A percentile compares a stretch with the other conserved stretches of the same genome.
Conservation (phyloP, 1,139 yeast species). For the Yamadazyma siamensis region DNA sequence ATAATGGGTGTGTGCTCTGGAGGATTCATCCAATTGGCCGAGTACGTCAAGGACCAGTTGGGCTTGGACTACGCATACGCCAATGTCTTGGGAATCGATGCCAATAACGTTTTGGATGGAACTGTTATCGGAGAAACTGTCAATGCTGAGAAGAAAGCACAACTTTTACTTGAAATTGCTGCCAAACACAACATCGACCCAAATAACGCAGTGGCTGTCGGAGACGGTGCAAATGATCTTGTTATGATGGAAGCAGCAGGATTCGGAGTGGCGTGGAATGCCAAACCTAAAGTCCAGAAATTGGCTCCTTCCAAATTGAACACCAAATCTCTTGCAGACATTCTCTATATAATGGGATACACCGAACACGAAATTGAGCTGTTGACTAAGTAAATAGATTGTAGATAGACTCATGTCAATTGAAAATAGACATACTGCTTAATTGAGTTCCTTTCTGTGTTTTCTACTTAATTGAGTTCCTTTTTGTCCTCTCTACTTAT, state of each 20-base stretch:
- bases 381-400: constrained; percentile 11
- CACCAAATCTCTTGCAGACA: constrained; percentile 63
- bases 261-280: constrained; percentile 95
- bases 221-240: constrained; percentile 97
- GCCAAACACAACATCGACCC: constrained; percentile 56
- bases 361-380: constrained; percentile 51
- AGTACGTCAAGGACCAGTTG: constrained; percentile 62
- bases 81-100: constrained; percentile 58
- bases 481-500: no score
- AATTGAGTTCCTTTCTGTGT: no score
- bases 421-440: no score
- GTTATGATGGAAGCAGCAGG: constrained; percentile 93
- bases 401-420: no score
- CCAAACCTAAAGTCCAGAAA: constrained; percentile 85
- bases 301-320: constrained; percentile 83
- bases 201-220: constrained; percentile 73
- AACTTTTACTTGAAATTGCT: constrained; percentile 67
- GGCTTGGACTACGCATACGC: constrained; percentile 88
- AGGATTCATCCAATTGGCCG: constrained; percentile 89
- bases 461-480: no score
- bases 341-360: constrained; percentile 79
- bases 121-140: constrained; percentile 71
- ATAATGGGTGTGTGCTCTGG: constrained; percentile 89
- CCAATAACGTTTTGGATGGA: constrained; percentile 51
- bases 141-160: constrained; percentile 82